A percentile compares a stretch with the other conserved stretches of the same genome.
Evolutionary conservation across 2,329 filamentous ascomycete species (phyloP).

Genomic region (Clarireedia homoeocarpa): DNA sequence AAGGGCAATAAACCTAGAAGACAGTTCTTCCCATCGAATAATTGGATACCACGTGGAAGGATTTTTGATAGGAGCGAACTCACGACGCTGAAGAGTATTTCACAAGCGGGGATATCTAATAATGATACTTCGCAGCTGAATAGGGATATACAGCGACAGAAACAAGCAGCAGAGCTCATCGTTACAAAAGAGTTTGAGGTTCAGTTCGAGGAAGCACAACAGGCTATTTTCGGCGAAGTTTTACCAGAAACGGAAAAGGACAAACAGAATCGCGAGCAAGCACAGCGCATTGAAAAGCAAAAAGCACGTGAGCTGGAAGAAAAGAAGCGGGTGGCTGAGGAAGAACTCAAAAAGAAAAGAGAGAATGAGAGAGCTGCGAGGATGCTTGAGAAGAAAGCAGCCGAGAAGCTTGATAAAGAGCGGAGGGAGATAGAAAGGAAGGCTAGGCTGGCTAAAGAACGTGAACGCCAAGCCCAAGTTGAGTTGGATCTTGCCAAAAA

Average conservation of each 20-base stretch:
- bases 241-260: conserved; percentile 10
- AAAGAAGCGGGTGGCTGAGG: neutral
- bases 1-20: neutral
- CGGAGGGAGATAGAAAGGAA: conserved; percentile 5
- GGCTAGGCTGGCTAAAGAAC: conserved; percentile 7
- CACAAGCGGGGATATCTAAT: neutral
- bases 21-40: neutral
- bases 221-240: conserved; percentile 15
- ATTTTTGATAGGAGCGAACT: neutral
- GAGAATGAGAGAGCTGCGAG: neutral
- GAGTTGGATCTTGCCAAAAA: neutral
- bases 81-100: neutral
- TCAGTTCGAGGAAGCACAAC: conserved; percentile 5
- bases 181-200: conserved; percentile 10
- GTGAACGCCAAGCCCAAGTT: conserved; percentile 2
- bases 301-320: neutral
- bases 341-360: neutral
- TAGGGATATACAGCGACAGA: conserved; percentile 3
- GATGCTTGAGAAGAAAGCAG: neutral
- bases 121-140: neutral
- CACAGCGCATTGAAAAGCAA: neutral
- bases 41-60: neutral
- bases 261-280: neutral
- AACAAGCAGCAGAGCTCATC: conserved; percentile 14
- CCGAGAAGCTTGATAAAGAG: conserved; percentile 8